Evolutionary conservation across 805 yeast species (phyloP), one percentile per base, ranked within the genome.

Genomic region (Saccharomycopsis olivae): DNA sequence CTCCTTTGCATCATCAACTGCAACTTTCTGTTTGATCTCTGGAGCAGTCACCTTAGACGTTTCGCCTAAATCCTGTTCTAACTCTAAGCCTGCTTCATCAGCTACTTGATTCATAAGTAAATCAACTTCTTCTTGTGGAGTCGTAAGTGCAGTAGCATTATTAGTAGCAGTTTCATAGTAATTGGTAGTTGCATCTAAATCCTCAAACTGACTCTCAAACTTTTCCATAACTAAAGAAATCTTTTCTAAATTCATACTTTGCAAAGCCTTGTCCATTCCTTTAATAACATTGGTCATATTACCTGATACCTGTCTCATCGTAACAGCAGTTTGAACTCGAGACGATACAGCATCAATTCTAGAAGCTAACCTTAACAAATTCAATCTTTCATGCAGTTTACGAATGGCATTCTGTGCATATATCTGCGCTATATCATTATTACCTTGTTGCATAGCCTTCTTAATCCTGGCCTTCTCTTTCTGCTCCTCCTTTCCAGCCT

Each of bases 381-480:
- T 89, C 39, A 89, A 66, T 47, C 89, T 66, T 58, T 92, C 99
- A 52, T 82, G 83, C 34, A 82, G 70, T 59, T 92, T 92, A 37
- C 99, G 71, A 33, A 94, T 86, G 29, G 97, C 96, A 60, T 88
- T 92, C 49, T 88, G 94, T 0, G 98, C 98, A 53, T 92, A 89
- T 33, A 92, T 70, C 55, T 77, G 81, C 0, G 97, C 97, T 46
- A 92, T 87, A 55, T 92, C 98, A 51, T 78, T 81, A 56, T 81
- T 80, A 14, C 95, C 95, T 50, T 79, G 86, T 36, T 68, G 66
- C 64, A 86, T 66, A 2, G 95, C 95, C 67, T 85, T 89, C 59
- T 89, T 89, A 45, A 87, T 78, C 55, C 84, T 86, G 51, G 80
- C 80, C 60, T 85, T 85, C 60, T 92, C 97, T 29, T 73, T 70